Evolutionary conservation across 192 early-diverging fungal species (phyloP).

Genomic region (Oehlia diaphana): DNA sequence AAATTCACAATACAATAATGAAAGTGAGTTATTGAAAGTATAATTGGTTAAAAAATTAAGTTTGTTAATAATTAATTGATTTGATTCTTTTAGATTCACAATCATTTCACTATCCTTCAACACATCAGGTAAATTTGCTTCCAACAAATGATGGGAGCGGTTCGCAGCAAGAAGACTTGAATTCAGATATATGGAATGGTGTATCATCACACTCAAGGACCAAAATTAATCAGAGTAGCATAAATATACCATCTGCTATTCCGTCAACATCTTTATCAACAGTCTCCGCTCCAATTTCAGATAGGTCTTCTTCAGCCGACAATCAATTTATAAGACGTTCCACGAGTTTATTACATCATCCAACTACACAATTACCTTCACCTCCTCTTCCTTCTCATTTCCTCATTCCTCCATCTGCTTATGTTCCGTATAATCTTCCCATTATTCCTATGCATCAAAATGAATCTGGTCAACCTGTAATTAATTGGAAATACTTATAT

Average conservation of each 20-base stretch:
- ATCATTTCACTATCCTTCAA: background rate
- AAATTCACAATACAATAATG: background rate
- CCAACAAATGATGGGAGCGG: background rate
- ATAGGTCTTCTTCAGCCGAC: background rate
- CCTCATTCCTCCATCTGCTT: background rate
- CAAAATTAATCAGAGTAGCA: background rate
- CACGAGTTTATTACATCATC: background rate
- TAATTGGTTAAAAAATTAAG: no score
- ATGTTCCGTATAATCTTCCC: conserved; percentile 12
- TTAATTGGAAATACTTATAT: conserved; percentile 79
- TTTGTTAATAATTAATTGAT: background rate
- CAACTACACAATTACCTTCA: background rate
- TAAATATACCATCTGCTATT: background rate
- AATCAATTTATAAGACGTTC: background rate
- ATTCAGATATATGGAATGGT: background rate
- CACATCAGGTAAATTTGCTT: background rate
- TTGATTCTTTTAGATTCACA: background rate
- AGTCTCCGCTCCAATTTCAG: background rate
- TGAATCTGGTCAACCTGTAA: conserved; percentile 32
- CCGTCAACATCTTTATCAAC: background rate
- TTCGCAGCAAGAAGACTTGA: background rate
- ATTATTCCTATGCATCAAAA: conserved; percentile 36
- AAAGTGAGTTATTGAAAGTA: background rate
- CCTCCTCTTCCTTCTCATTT: conserved; percentile 33
- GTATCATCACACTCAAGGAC: background rate